Evolutionary conservation across 2,329 filamentous ascomycete genomes (phyloP).

Genomic region (Fusarium sp.): DNA sequence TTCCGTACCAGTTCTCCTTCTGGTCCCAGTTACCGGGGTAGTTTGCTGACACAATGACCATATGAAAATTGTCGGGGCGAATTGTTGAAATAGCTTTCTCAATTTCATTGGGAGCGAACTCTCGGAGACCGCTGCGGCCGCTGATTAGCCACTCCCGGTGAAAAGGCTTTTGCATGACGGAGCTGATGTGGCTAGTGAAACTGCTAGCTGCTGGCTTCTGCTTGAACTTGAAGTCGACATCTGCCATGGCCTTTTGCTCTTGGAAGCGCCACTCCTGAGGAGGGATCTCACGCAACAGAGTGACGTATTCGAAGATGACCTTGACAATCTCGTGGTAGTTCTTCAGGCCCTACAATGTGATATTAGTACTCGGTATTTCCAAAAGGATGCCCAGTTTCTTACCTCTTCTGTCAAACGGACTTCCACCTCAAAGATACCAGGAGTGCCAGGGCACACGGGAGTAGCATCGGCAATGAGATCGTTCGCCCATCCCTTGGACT

Average conservation of each 20-base stretch:
- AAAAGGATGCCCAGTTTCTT: conserved; percentile 30
- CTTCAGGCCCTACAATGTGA: conserved; percentile 68
- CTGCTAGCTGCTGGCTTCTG: conserved; percentile 91
- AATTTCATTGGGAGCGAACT: conserved; percentile 84
- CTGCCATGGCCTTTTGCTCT: conserved; percentile 88
- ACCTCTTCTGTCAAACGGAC: conserved; percentile 86
- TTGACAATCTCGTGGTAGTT: conserved; percentile 86
- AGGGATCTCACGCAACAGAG: conserved; percentile 81
- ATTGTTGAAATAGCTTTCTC: conserved; percentile 78
- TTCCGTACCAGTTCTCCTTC: conserved; percentile 98
- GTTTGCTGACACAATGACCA: conserved; percentile 84
- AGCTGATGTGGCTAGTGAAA: conserved; percentile 87
- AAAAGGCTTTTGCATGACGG: conserved; percentile 92
- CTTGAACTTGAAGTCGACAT: conserved; percentile 94
- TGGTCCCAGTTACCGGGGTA: conserved; percentile 86
- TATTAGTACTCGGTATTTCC: conserved; percentile 15
- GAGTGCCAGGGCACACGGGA: conserved; percentile 79
- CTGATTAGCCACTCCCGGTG: conserved; percentile 91
- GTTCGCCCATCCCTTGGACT: conserved; percentile 91
- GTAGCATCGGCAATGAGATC: conserved; percentile 81
- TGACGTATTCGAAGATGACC: conserved; percentile 90
- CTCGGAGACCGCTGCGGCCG: conserved; percentile 78
- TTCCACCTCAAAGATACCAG: conserved; percentile 82
- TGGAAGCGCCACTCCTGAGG: conserved; percentile 95
- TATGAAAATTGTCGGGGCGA: conserved; percentile 88